Evolutionary conservation across 2,329 filamentous ascomycete genomes (phyloP).

Genomic region (Fusarium praegraminearum): DNA sequence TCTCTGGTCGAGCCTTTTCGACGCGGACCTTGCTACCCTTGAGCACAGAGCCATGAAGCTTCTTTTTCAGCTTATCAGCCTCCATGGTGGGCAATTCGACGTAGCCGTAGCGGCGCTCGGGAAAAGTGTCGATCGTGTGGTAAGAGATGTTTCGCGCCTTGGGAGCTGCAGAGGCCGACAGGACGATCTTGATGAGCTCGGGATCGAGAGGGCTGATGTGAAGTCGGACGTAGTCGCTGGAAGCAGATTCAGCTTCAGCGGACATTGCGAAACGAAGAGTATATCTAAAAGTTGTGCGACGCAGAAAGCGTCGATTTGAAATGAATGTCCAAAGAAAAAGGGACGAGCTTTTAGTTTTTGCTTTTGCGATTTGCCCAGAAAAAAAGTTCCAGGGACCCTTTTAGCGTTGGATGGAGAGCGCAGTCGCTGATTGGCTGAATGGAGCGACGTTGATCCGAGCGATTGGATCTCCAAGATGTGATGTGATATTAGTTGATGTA

Average conservation of each 20-base stretch:
- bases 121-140: slow-evolving; percentile 86
- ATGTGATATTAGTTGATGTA: background rate
- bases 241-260: slow-evolving; percentile 34
- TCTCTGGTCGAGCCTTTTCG: slow-evolving; percentile 78
- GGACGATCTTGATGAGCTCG: slow-evolving; percentile 76
- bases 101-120: slow-evolving; percentile 91
- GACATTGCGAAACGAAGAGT: slow-evolving; percentile 43
- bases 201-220: slow-evolving; percentile 90
- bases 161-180: slow-evolving; percentile 75
- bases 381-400: slow-evolving; percentile 43
- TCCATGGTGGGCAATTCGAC: slow-evolving; percentile 84
- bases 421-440: slow-evolving; percentile 39
- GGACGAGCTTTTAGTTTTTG: slow-evolving; percentile 32
- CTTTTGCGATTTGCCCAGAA: slow-evolving; percentile 24
- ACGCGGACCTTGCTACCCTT: slow-evolving; percentile 88
- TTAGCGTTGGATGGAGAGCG: background rate
- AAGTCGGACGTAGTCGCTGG: slow-evolving; percentile 60
- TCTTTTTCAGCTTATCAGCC: slow-evolving; percentile 91
- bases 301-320: slow-evolving; percentile 25
- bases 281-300: slow-evolving; percentile 37
- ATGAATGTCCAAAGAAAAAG: slow-evolving; percentile 26
- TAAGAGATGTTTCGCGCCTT: slow-evolving; percentile 86
- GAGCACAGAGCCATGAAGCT: slow-evolving; percentile 86
- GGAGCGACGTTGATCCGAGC: slow-evolving; percentile 47
- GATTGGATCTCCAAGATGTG: background rate